Conservation (phyloP, 192 early-diverging fungal genomes). For the Coemansia sp. region DNA sequence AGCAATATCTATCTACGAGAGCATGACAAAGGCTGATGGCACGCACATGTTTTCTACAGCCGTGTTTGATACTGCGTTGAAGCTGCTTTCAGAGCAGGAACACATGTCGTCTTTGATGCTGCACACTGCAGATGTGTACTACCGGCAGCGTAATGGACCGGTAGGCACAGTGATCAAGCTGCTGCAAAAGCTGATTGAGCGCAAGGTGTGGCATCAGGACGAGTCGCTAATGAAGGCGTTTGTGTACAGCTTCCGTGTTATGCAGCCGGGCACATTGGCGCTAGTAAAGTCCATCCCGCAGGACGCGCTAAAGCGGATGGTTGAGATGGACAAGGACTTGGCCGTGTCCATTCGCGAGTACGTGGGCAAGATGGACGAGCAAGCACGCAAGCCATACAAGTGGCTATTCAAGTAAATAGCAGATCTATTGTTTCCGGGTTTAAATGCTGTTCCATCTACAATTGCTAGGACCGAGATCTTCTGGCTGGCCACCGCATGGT, state of each 20-base stretch:
- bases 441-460: not conserved
- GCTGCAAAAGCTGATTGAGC: slow-evolving; percentile 29
- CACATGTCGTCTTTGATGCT: slow-evolving; percentile 36
- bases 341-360: slow-evolving; percentile 16
- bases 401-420: slow-evolving; percentile 21
- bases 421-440: not conserved
- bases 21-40: slow-evolving; percentile 20
- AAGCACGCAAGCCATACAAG: slow-evolving; percentile 19
- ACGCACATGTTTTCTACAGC: slow-evolving; percentile 18
- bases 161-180: slow-evolving; percentile 29
- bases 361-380: slow-evolving; percentile 36
- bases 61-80: slow-evolving; percentile 30
- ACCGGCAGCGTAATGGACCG: slow-evolving; percentile 14
- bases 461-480: slow-evolving; percentile 2
- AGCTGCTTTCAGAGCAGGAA: slow-evolving; percentile 24
- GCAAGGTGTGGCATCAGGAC: slow-evolving; percentile 39
- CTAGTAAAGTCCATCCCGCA: slow-evolving; percentile 29
- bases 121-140: slow-evolving; percentile 26
- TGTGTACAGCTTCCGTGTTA: slow-evolving; percentile 13
- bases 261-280: slow-evolving; percentile 36
- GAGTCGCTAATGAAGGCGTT: slow-evolving; percentile 18
- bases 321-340: slow-evolving; percentile 15
- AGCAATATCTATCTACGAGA: slow-evolving; percentile 19
- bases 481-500: too few relatives aligned
- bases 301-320: slow-evolving; percentile 25